These are phyloP conservation scores for Phellinidium pouzarii DNA, from an alignment of 1,284 basidiomycete genomes.

Conservation along the genomic window DNA sequence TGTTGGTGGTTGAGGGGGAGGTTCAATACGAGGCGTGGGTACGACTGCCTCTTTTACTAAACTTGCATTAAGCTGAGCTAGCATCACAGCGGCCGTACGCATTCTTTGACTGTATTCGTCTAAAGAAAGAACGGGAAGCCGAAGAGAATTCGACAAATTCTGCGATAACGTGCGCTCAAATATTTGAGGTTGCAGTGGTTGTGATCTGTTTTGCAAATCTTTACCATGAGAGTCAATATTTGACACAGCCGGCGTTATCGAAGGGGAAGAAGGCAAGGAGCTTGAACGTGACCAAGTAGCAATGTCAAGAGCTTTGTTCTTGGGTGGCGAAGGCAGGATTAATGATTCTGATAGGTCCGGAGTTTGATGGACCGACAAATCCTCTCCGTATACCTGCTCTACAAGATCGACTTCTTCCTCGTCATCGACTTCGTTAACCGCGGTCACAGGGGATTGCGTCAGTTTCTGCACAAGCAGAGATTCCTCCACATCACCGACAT, in stretches of 20 bases:
- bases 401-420: slow-evolving; percentile 92
- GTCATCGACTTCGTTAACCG: slow-evolving; percentile 29
- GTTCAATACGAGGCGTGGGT: slow-evolving; percentile 2
- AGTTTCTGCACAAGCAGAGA: slow-evolving; percentile 22
- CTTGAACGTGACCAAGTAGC: slow-evolving; percentile 71
- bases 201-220: slow-evolving; percentile 7
- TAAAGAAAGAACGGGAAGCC: slow-evolving; percentile 41
- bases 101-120: slow-evolving; percentile 98
- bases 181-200: background rate
- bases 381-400: slow-evolving; percentile 83
- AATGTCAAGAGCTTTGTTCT: slow-evolving; percentile 85
- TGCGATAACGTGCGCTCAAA: slow-evolving; percentile 3
- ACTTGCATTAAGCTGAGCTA: slow-evolving; percentile 91
- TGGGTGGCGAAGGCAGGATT: slow-evolving; percentile 71
- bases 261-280: slow-evolving; percentile 45
- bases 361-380: slow-evolving; percentile 61
- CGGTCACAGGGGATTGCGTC: slow-evolving; percentile 19
- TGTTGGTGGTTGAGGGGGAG: background rate
- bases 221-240: slow-evolving; percentile 15
- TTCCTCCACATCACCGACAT: slow-evolving; percentile 1
- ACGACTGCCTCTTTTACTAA: slow-evolving; percentile 42
- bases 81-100: slow-evolving; percentile 97
- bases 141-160: background rate
- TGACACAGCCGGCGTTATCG: slow-evolving; percentile 27
- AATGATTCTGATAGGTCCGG: slow-evolving; percentile 77